Conservation (phyloP, 2,329 filamentous ascomycete species). For the Magnaporthiopsis poae region DNA sequence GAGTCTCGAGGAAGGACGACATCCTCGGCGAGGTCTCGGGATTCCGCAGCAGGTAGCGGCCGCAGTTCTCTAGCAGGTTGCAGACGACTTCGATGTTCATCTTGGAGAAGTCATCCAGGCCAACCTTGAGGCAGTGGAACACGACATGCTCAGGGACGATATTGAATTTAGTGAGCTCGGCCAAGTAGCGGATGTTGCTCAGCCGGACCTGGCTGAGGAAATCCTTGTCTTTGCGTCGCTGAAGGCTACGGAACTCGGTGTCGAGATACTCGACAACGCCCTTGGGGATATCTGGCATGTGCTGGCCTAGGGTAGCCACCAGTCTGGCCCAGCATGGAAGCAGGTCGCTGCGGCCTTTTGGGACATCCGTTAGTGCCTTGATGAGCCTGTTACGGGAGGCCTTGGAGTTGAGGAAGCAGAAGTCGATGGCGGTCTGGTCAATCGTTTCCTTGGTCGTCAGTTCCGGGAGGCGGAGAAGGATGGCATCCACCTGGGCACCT, state of each 20-base stretch:
- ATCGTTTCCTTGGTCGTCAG: slow-evolving; percentile 84
- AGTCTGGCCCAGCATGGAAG: slow-evolving; percentile 86
- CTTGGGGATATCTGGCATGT: slow-evolving; percentile 89
- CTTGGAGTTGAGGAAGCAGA: slow-evolving; percentile 97
- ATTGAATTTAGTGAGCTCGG: slow-evolving; percentile 94
- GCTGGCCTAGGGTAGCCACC: slow-evolving; percentile 83
- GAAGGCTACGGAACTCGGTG: slow-evolving; percentile 90
- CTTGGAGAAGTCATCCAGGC: slow-evolving; percentile 89
- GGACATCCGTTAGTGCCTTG: slow-evolving; percentile 87
- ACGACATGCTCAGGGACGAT: slow-evolving; percentile 97
- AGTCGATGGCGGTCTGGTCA: slow-evolving; percentile 87
- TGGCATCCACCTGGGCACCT: slow-evolving; percentile 86
- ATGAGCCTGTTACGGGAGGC: slow-evolving; percentile 88
- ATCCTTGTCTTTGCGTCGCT: slow-evolving; percentile 94
- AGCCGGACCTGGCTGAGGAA: slow-evolving; percentile 89
- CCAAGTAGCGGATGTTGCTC: slow-evolving; percentile 92
- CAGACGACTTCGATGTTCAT: slow-evolving; percentile 99
- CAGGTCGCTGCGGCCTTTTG: slow-evolving; percentile 84
- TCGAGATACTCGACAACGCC: slow-evolving; percentile 86
- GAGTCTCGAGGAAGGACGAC: slow-evolving; percentile 83
- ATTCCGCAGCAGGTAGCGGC: slow-evolving; percentile 83
- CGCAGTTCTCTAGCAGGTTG: slow-evolving; percentile 90
- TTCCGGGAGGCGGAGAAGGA: slow-evolving; percentile 80
- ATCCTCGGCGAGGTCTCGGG: slow-evolving; percentile 88
- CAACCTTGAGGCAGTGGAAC: slow-evolving; percentile 96